These are phyloP conservation scores for Cercophora newfieldiana DNA, from an alignment of 495 filamentous ascomycete genomes.

Conservation along the genomic window DNA sequence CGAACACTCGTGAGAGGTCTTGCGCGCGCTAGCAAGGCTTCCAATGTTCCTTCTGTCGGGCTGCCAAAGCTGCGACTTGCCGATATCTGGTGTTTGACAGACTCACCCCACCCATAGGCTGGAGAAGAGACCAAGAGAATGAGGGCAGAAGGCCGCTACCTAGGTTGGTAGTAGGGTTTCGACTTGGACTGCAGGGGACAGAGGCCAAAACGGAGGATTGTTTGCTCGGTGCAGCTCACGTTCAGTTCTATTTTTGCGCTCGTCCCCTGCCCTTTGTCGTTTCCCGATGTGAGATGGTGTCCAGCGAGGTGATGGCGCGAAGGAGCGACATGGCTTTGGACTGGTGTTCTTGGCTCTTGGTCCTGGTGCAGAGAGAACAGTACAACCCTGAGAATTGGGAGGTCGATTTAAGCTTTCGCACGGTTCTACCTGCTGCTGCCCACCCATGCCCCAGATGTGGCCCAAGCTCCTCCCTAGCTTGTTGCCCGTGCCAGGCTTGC, in stretches of 20 bases:
- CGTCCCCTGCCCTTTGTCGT: neutral
- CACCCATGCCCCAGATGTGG: neutral
- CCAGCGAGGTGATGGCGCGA: neutral
- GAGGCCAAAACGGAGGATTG: neutral
- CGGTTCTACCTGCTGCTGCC: neutral
- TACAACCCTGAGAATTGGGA: neutral
- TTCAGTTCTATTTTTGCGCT: neutral
- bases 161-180: too few relatives aligned
- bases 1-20: neutral
- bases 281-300: neutral
- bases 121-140: too few relatives aligned
- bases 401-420: neutral
- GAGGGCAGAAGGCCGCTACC: neutral
- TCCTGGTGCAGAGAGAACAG: neutral
- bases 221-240: conserved; percentile 1
- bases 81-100: neutral
- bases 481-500: too few relatives aligned
- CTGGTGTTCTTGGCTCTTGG: neutral
- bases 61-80: neutral
- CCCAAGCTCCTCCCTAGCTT: conserved; percentile 9
- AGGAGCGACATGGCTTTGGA: neutral
- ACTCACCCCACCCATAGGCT: too few relatives aligned
- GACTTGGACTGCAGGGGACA: neutral
- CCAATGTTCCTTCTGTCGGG: neutral
- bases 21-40: neutral